Conservation (phyloP, 495 filamentous ascomycete species). For the Talaromyces ruber region DNA sequence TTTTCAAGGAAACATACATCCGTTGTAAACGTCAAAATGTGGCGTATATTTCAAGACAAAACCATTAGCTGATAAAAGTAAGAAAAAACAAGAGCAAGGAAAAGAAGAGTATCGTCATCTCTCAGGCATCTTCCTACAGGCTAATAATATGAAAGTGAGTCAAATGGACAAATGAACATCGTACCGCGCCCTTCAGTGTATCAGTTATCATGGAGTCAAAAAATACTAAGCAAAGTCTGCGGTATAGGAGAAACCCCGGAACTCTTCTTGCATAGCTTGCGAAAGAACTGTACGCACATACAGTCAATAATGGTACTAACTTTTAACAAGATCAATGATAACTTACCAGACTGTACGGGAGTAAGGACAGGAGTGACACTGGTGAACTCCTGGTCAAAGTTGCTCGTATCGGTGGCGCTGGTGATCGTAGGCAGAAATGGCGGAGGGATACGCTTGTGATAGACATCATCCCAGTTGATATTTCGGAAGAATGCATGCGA, state of each 20-base stretch:
- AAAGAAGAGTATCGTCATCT: constrained; percentile 1
- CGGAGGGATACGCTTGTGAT: constrained; percentile 81
- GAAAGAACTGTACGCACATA: constrained; percentile 61
- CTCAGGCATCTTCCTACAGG: background rate
- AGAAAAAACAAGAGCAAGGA: background rate
- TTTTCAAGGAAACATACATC: background rate
- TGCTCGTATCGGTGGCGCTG: constrained; percentile 92
- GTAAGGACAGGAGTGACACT: constrained; percentile 97
- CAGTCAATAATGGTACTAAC: background rate
- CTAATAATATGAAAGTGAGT: background rate
- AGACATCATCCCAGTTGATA: constrained; percentile 98
- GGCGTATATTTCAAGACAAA: constrained; percentile 3
- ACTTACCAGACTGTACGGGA: constrained; percentile 92
- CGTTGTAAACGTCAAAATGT: background rate
- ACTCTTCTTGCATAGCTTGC: constrained; percentile 99
- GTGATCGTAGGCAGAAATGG: constrained; percentile 86
- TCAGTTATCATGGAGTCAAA: background rate
- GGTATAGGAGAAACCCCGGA: constrained; percentile 96
- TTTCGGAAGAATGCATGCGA: constrained; percentile 96
- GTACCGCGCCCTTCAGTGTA: background rate
- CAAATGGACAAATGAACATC: background rate
- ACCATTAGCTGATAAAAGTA: background rate
- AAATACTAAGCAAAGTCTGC: constrained; percentile 58
- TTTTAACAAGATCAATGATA: background rate
- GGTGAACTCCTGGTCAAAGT: constrained; percentile 98